These are phyloP conservation scores for Chamaenerion angustifolium DNA, from an alignment of 345 rosid species.

Conservation along the genomic window DNA sequence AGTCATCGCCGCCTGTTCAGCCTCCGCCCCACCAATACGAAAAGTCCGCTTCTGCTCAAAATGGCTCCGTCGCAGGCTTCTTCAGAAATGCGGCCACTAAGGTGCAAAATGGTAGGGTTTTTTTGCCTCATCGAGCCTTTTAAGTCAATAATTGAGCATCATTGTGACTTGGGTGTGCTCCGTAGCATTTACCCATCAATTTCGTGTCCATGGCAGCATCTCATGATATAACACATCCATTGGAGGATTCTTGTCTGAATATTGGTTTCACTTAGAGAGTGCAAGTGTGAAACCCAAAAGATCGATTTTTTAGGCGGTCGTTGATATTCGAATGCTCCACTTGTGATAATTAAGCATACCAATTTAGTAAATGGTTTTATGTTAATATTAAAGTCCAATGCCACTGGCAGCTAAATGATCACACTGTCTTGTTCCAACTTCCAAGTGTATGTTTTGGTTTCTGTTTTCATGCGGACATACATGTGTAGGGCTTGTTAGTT, in stretches of 20 bases:
- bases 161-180: neutral
- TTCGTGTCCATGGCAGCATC: too few relatives aligned
- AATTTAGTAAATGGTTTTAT: too few relatives aligned
- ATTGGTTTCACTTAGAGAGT: too few relatives aligned
- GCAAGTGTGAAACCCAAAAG: neutral
- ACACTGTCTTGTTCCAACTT: too few relatives aligned
- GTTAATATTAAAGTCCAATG: too few relatives aligned
- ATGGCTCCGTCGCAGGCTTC: conserved; percentile 50
- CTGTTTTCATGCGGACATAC: neutral
- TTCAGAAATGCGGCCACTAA: conserved; percentile 57
- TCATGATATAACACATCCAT: too few relatives aligned
- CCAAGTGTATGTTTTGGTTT: neutral
- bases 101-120: conserved; percentile 64
- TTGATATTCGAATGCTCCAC: too few relatives aligned
- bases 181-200: neutral
- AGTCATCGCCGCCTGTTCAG: conserved; percentile 41
- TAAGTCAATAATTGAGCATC: neutral
- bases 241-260: too few relatives aligned
- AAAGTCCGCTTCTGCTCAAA: conserved; percentile 21
- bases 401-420: too few relatives aligned
- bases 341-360: too few relatives aligned
- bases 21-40: conserved; percentile 52
- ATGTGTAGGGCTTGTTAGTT: neutral
- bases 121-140: conserved; percentile 1
- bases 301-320: too few relatives aligned